Base-by-base conservation (phyloP, 352 stramenopile species). In the Vaucheria bursata region DNA sequence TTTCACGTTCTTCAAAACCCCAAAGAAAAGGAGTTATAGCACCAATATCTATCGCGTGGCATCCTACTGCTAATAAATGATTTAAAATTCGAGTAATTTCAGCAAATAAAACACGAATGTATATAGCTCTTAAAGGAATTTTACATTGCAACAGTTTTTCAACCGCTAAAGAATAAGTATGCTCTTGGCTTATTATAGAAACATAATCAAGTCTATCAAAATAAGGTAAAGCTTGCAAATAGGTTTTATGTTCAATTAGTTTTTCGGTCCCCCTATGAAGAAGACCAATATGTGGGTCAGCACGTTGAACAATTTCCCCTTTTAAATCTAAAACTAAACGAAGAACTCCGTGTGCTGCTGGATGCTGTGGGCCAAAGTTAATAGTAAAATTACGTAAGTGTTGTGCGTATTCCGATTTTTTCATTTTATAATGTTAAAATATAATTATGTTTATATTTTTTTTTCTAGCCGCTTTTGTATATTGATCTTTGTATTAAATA, bases 331-430 rank as follows among this genome's bases (percentile, higher is more conserved):
- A 74, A 36, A 87, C 83, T 74, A 87, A 71, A 12, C 83, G 33
- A 1, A 87, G 66, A 66, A 87, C 80, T 52, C 83, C 83, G 69
- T 86, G 83, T 45, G 84, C 82, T 25, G 84, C 83, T 0, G 83
- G 84, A 73, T 87, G 83, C 82, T 87, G 84, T 67, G 84, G 84
- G 0, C 84, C 84, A 88, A 87, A 87, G 69, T 87, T 87, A 37
- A 87, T 80, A 25, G 77, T 87, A 87, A 87, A 87, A 18, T 18
- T 25, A 59, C 45, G 45, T 85, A 84, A 86, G 85, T 87, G 45
- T 18, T 59, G 25, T 18, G 25, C 25, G 18, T 25, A 59, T 18
- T 59, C 45, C 25, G 45, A 59, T 18, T 59, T 59, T 59, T 59
- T 59, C 45, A 25, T 59, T 18, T 59, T 25, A 59, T 18, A 18